Evolutionary conservation across 306 rosid species (phyloP), one percentile per base, ranked within the genome.

Genomic region (Dicorynia guianensis): DNA sequence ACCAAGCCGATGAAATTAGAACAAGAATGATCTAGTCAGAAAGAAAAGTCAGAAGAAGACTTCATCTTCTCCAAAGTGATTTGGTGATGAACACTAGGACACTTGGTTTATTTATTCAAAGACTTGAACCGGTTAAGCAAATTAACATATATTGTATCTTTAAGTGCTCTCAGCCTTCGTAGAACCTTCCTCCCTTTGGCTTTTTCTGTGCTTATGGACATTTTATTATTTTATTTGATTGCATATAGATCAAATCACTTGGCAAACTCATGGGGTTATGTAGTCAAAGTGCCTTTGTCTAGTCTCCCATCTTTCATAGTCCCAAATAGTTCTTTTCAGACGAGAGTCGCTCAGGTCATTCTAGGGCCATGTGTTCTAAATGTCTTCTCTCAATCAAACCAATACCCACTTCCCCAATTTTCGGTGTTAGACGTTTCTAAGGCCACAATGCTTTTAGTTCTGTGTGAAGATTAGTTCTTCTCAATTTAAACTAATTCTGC

Each of bases 191-290:
- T 50, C 11, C 34, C 15, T 11, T 11, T 43, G 8, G 36, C 47
- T 42, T 4, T 34, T 34, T 63, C 11, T 18, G 5, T 9, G 5
- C 15, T 10, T 36, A 7, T 7, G 8, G 17, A 62, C 7, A 35
- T 58, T 38, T 60, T 33, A 60, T 60, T 60, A 14, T 69, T 11
- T 11, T 34, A 36, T 11, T 38, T 53, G 63, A 69, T 18, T 39
- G 15, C 20, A 69, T 14, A 17, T 7, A 67, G 43, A 48, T 49
- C 61, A 55, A 6, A 19, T 11, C 55, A 6, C 55, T 5, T 49
- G 15, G 30, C 30, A 25, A 17, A 13, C 25, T 52, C 30, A 17
- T 52, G 17, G 57, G 25, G 25, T 53, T 3, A 15, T 53, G 58
- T 10, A 15, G 61, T 20, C 61, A 25, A 56, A 25, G 15, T 56